Evolutionary conservation across 2,329 filamentous ascomycete genomes (phyloP).

Genomic region (Cercospora nicotianae): DNA sequence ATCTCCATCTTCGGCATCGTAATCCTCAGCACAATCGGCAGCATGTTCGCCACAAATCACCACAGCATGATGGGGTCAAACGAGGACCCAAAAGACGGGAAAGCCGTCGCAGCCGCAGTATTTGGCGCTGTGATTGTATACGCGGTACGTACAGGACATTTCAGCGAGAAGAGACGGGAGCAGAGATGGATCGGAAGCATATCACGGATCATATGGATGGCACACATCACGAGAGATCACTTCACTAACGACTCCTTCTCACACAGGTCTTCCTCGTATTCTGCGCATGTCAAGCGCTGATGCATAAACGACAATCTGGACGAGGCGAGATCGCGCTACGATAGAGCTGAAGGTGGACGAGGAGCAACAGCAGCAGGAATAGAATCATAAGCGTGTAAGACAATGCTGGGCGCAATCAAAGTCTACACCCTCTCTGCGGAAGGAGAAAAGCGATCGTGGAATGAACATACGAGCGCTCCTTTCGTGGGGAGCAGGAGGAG

Average conservation of each 20-base stretch:
- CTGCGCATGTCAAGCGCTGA: slow-evolving; percentile 82
- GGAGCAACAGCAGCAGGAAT: slow-evolving; percentile 1
- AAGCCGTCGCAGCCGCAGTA: slow-evolving; percentile 77
- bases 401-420: not conserved
- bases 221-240: not conserved
- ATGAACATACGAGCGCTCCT: not conserved
- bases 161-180: not conserved
- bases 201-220: not conserved
- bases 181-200: not conserved
- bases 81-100: slow-evolving; percentile 63
- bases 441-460: not conserved
- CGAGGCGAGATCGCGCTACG: slow-evolving; percentile 79
- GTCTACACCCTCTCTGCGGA: not conserved
- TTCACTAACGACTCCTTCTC: not conserved
- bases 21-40: slow-evolving; percentile 64
- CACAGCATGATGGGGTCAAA: slow-evolving; percentile 79
- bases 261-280: slow-evolving; percentile 84
- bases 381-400: not conserved
- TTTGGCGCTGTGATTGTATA: slow-evolving; percentile 90
- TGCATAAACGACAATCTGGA: slow-evolving; percentile 80
- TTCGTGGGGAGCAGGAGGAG: not conserved
- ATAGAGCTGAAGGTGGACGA: slow-evolving; percentile 32
- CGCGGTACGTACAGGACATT: slow-evolving; percentile 60
- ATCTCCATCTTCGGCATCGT: slow-evolving; percentile 65
- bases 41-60: slow-evolving; percentile 73